Conservation (phyloP, 306 rosid species). For the Prunus salicina region DNA sequence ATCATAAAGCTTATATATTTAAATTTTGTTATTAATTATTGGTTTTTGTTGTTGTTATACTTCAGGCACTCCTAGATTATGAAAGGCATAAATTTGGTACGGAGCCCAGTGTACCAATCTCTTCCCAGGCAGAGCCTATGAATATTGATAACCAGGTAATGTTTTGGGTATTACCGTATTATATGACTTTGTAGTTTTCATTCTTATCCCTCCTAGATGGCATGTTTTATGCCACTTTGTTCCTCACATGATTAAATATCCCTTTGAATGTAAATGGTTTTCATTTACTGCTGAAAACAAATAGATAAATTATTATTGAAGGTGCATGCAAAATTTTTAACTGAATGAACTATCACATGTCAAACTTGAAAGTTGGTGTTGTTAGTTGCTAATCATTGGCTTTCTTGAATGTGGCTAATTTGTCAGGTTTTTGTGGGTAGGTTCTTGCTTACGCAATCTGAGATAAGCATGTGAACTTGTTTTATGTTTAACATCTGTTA, state of each 20-base stretch:
- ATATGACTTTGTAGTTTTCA: neutral
- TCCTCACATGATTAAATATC: neutral
- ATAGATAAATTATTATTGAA: neutral
- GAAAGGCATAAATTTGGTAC: constrained; percentile 85
- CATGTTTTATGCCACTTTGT: neutral
- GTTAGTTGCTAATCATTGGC: neutral
- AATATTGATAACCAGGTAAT: constrained; percentile 73
- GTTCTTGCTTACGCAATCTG: neutral
- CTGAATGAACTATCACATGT: neutral
- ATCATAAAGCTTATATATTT: neutral
- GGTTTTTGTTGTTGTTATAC: constrained; percentile 19
- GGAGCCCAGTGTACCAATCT: constrained; percentile 66
- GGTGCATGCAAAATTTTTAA: neutral
- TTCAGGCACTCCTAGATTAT: constrained; percentile 95
- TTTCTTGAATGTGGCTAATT: neutral
- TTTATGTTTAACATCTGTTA: neutral
- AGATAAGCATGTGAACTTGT: neutral
- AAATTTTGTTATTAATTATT: neutral
- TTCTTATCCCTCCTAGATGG: neutral
- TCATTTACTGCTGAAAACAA: neutral
- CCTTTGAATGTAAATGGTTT: neutral
- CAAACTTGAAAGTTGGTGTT: neutral
- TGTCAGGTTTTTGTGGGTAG: neutral
- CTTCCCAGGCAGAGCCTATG: constrained; percentile 67
- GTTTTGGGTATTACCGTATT: neutral